Evolutionary conservation across 352 stramenopile genomes (phyloP).

Genomic region (Phytophthora podocarpi): DNA sequence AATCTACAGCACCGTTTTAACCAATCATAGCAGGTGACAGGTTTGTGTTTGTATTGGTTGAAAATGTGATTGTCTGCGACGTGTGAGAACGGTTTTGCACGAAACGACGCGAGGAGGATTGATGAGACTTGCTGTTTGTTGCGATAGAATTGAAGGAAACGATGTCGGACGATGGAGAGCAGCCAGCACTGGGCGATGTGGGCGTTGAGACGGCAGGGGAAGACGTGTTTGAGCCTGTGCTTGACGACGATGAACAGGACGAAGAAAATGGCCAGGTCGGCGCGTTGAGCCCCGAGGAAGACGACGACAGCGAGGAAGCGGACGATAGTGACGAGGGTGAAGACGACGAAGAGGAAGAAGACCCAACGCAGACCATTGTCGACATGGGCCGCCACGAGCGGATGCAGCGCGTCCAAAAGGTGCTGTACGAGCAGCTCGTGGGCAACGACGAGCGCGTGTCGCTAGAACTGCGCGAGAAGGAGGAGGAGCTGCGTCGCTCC

Average conservation of each 20-base stretch:
- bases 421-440: conserved; percentile 78
- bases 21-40: conserved; percentile 6
- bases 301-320: conserved; percentile 44
- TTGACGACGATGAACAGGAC: conserved; percentile 7
- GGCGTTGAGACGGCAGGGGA: too few species aligned
- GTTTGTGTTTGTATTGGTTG: conserved; percentile 9
- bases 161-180: conserved; percentile 19
- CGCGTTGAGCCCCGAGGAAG: conserved; percentile 14
- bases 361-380: conserved; percentile 82
- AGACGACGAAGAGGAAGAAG: conserved; percentile 60
- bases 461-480: conserved; percentile 78
- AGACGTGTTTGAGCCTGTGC: not conserved
- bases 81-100: conserved; percentile 35
- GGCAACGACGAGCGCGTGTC: conserved; percentile 75
- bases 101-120: conserved; percentile 28
- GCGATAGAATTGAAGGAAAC: too few species aligned
- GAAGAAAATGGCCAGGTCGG: conserved; percentile 1
- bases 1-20: conserved; percentile 12
- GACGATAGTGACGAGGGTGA: conserved; percentile 53
- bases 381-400: conserved; percentile 78
- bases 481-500: conserved; percentile 71
- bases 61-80: conserved; percentile 25
- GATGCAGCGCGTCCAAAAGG: conserved; percentile 89
- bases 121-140: conserved; percentile 5
- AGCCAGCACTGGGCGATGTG: not conserved